These are phyloP conservation scores for Phallus indusiatus DNA, from an alignment of 768 basidiomycete genomes.

Conservation along the genomic window DNA sequence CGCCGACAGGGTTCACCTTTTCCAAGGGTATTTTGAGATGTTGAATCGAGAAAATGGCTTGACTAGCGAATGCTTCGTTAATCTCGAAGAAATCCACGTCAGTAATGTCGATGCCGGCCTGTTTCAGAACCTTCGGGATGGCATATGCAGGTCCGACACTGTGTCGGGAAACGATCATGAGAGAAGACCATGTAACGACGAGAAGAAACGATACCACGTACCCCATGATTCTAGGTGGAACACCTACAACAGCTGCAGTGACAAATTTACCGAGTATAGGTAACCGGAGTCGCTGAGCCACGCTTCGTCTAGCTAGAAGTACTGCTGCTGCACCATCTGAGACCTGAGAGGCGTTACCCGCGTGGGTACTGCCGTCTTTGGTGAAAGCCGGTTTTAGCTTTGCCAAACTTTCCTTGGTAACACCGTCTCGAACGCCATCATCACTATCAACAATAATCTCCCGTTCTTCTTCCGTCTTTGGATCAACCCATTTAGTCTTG, in stretches of 20 bases:
- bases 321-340: constrained; percentile 92
- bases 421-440: constrained; percentile 80
- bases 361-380: constrained; percentile 68
- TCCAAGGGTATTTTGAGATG: constrained; percentile 59
- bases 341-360: constrained; percentile 79
- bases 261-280: constrained; percentile 84
- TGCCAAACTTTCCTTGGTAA: constrained; percentile 63
- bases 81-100: constrained; percentile 91
- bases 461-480: constrained; percentile 59
- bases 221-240: constrained; percentile 84
- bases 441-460: constrained; percentile 69
- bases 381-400: constrained; percentile 85
- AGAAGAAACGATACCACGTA: background rate
- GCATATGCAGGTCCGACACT: constrained; percentile 79
- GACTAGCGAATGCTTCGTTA: constrained; percentile 81
- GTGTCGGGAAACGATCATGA: background rate
- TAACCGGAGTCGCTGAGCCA: constrained; percentile 75
- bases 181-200: background rate
- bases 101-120: constrained; percentile 45
- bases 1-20: constrained; percentile 83
- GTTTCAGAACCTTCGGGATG: constrained; percentile 48
- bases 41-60: constrained; percentile 60
- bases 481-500: constrained; percentile 56
- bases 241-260: constrained; percentile 59
- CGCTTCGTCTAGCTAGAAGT: constrained; percentile 67